These are phyloP conservation scores for Dalbergia cochinchinensis DNA, from an alignment of 306 rosid genomes.

Conservation along the genomic window DNA sequence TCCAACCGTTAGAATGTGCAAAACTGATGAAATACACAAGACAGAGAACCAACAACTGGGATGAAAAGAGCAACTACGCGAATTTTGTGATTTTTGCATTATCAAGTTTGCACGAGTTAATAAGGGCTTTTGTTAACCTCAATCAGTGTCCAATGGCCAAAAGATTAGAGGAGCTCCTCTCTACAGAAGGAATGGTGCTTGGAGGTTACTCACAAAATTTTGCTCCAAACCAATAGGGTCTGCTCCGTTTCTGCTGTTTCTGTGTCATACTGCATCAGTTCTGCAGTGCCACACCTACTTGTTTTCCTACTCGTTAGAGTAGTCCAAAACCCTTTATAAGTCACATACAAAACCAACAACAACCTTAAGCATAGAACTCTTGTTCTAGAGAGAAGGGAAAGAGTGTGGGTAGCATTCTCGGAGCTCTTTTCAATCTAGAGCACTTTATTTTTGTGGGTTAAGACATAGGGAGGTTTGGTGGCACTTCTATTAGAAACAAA, in stretches of 20 bases:
- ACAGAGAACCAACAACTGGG: neutral
- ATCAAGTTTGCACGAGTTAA: neutral
- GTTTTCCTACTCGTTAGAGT: too few species aligned
- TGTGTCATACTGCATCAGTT: too few species aligned
- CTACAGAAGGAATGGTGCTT: neutral
- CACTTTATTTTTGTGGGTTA: too few species aligned
- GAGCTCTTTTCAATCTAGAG: too few species aligned
- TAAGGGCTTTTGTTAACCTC: neutral
- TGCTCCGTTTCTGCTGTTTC: neutral
- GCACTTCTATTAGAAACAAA: too few species aligned
- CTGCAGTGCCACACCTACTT: too few species aligned
- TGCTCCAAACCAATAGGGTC: neutral
- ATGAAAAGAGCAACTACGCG: neutral
- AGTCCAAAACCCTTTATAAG: too few species aligned
- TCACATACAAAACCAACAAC: too few species aligned
- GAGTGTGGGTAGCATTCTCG: too few species aligned
- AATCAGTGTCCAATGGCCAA: neutral
- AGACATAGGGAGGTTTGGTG: too few species aligned
- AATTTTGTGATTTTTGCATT: neutral
- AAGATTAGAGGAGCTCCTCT: neutral
- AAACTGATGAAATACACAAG: neutral
- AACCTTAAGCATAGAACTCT: too few species aligned
- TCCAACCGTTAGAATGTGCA: neutral
- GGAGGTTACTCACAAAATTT: neutral
- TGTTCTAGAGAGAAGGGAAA: too few species aligned